These are phyloP conservation scores for Ganoderma lucidum DNA, from an alignment of 1,284 basidiomycete genomes.

Conservation along the genomic window DNA sequence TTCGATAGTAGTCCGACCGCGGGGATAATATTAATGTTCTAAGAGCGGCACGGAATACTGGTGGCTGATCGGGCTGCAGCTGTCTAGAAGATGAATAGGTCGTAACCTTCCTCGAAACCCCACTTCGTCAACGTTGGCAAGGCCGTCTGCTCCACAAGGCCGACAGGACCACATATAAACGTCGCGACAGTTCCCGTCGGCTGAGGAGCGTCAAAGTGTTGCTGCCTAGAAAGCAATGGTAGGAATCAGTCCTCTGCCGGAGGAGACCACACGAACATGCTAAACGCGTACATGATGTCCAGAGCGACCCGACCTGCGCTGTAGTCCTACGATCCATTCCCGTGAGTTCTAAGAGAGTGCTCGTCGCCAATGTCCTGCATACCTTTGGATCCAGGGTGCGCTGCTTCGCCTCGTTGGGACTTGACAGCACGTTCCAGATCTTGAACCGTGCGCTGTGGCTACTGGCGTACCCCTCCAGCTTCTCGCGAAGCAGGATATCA, in stretches of 20 bases:
- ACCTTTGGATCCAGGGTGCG: constrained; percentile 2
- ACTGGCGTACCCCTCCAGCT: constrained; percentile 31
- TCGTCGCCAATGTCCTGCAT: not conserved
- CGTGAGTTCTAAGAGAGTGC: not conserved
- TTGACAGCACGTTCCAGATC: constrained; percentile 36
- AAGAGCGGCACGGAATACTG: not conserved
- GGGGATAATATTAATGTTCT: not conserved
- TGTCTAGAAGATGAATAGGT: not conserved
- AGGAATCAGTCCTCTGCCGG: not conserved
- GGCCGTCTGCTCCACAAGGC: not conserved
- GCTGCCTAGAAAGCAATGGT: not conserved
- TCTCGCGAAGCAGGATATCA: constrained; percentile 35
- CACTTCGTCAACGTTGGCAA: not conserved
- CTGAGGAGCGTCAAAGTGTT: not conserved
- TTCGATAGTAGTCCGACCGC: not conserved
- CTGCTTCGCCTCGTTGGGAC: constrained; percentile 23
- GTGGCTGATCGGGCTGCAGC: not conserved
- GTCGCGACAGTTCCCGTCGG: not conserved
- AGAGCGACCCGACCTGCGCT: not conserved
- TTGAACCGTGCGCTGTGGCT: constrained; percentile 30
- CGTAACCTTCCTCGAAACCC: not conserved
- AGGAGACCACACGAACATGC: not conserved
- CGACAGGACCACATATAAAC: not conserved
- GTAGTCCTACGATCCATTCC: not conserved
- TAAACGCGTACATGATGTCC: not conserved